Evolutionary conservation across 192 early-diverging fungal species (phyloP).

Genomic region (Podila horticola): DNA sequence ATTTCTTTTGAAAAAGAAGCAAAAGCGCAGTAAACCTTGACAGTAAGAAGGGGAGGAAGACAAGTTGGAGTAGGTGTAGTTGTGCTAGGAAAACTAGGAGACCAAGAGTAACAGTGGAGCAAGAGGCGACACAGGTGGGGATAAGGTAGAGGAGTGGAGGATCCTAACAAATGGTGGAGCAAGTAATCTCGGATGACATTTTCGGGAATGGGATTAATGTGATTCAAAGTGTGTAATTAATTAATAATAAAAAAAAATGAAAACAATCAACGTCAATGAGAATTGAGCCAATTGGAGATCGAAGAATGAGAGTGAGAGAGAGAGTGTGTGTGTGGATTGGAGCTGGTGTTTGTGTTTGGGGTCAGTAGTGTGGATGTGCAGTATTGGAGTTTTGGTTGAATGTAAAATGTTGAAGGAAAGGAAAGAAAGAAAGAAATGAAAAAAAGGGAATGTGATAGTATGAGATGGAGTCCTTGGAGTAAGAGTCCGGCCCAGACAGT

Average conservation of each 20-base stretch:
- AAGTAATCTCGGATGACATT: constrained; percentile 3
- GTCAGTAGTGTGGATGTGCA: neutral
- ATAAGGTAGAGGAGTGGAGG: neutral
- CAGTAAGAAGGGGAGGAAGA: too few relatives aligned
- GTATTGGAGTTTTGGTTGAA: neutral
- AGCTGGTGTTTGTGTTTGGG: neutral
- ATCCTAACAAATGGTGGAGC: constrained; percentile 1
- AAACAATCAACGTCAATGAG: neutral
- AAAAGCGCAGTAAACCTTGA: too few relatives aligned
- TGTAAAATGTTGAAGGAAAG: neutral
- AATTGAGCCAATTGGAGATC: neutral
- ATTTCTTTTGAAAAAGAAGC: too few relatives aligned
- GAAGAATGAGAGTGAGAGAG: neutral
- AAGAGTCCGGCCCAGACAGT: too few relatives aligned
- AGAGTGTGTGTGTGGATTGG: neutral
- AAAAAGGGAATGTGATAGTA: too few relatives aligned
- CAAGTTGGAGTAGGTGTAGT: neutral
- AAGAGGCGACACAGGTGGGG: neutral
- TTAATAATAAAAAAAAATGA: neutral
- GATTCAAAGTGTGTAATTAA: neutral
- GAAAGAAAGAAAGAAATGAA: neutral
- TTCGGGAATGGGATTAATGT: neutral
- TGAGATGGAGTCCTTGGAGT: too few relatives aligned
- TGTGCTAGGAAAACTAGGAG: too few relatives aligned
- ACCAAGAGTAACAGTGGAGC: neutral